These are phyloP conservation scores for Patellifolia procumbens DNA, from an alignment of 179 eudicot genomes.

Conservation along the genomic window DNA sequence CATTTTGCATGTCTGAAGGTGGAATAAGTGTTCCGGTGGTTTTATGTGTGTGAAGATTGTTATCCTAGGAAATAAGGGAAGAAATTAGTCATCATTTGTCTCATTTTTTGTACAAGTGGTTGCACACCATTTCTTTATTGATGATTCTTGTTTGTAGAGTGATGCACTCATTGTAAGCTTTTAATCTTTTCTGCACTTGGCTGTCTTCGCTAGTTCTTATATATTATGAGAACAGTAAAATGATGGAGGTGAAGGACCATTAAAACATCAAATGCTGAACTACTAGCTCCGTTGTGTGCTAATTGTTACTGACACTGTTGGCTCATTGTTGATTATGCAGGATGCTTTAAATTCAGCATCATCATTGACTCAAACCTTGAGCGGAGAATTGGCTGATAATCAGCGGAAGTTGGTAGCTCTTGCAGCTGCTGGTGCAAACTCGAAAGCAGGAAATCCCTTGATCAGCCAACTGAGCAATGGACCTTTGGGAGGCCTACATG, in stretches of 20 bases:
- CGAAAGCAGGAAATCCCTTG: conserved; percentile 60
- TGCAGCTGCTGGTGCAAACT: conserved; percentile 72
- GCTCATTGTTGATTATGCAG: conserved; percentile 35
- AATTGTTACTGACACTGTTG: neutral
- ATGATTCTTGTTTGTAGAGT: neutral
- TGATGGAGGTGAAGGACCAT: neutral
- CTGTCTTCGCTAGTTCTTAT: neutral
- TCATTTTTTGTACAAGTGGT: neutral
- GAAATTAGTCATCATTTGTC: neutral
- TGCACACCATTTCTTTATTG: neutral
- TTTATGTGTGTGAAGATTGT: neutral
- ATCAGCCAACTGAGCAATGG: conserved; percentile 72
- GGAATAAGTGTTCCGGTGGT: neutral
- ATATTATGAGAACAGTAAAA: neutral
- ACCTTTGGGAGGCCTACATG: conserved; percentile 76
- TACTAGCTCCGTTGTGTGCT: neutral
- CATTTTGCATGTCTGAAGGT: neutral
- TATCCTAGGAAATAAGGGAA: neutral
- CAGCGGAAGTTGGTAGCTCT: conserved; percentile 83
- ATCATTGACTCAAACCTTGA: conserved; percentile 69
- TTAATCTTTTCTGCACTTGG: neutral
- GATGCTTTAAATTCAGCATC: conserved; percentile 86
- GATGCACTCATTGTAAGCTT: neutral
- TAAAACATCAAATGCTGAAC: too few relatives aligned
- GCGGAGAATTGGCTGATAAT: conserved; percentile 80